Conservation (phyloP, 495 filamentous ascomycete genomes). For the Friedmanniomyces simplex region DNA sequence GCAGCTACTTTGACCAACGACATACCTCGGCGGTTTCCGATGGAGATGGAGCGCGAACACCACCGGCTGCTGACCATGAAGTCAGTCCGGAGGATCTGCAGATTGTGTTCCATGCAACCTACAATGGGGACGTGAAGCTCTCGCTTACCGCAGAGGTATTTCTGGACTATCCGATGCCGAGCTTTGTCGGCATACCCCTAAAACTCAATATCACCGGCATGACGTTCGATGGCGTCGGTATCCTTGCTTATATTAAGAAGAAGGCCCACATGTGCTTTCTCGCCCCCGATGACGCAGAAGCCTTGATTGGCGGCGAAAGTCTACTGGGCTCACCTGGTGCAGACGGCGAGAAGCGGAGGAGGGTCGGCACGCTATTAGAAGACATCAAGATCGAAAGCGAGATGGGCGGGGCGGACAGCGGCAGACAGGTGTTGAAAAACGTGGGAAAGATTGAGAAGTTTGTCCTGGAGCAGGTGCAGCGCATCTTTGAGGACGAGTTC, state of each 20-base stretch:
- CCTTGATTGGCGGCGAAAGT: conserved; percentile 32
- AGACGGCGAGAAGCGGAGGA: conserved; percentile 12
- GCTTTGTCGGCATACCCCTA: conserved; percentile 85
- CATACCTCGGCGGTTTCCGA: conserved; percentile 24
- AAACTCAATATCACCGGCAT: conserved; percentile 88
- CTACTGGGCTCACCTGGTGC: conserved; percentile 20
- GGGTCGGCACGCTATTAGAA: conserved; percentile 63
- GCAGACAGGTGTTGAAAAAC: conserved; percentile 92
- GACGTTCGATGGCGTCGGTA: conserved; percentile 86
- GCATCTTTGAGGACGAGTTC: conserved; percentile 97
- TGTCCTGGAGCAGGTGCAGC: conserved; percentile 87
- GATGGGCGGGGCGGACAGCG: conserved; percentile 81
- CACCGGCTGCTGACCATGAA: conserved; percentile 17
- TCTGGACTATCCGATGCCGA: conserved; percentile 95
- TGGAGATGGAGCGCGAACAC: conserved; percentile 21
- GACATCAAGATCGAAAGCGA: conserved; percentile 95
- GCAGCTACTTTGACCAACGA: conserved; percentile 15
- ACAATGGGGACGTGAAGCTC: conserved; percentile 72
- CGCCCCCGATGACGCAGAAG: conserved; percentile 72
- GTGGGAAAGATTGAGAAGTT: conserved; percentile 99
- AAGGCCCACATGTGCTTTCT: conserved; percentile 85
- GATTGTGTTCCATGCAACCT: conserved; percentile 78
- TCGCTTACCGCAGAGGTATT: conserved; percentile 88
- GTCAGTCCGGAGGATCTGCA: conserved; percentile 56
- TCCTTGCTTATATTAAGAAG: conserved; percentile 79